Conservation (phyloP, 2,329 filamentous ascomycete genomes). For the Sclerotinia glacialis region DNA sequence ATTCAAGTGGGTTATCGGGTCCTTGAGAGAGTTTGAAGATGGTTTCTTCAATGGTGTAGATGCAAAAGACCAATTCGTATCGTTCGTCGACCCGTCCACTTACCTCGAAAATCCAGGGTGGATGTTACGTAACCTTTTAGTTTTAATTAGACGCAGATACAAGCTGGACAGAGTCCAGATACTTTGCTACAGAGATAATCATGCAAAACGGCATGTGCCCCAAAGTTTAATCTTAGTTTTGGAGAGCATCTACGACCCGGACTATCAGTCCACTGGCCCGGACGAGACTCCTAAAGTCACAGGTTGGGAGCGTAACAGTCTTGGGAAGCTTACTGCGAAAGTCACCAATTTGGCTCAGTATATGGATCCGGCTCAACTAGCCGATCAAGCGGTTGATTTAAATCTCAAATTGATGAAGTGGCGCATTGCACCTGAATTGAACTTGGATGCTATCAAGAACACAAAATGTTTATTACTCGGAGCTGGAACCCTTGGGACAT, state of each 20-base stretch:
- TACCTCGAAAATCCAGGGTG: constrained; percentile 85
- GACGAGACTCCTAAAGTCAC: constrained; percentile 77
- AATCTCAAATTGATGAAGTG: constrained; percentile 99
- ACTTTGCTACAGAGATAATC: constrained; percentile 84
- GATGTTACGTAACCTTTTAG: constrained; percentile 85
- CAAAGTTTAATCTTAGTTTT: constrained; percentile 72
- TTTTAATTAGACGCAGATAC: constrained; percentile 81
- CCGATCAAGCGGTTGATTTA: constrained; percentile 91
- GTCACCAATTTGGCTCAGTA: constrained; percentile 84
- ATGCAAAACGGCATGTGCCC: constrained; percentile 71
- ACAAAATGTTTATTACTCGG: constrained; percentile 89
- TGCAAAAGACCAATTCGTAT: constrained; percentile 74
- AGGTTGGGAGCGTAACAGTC: constrained; percentile 85
- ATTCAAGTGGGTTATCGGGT: constrained; percentile 76
- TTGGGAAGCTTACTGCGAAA: constrained; percentile 73
- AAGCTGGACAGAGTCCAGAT: constrained; percentile 74
- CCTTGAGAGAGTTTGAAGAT: constrained; percentile 73
- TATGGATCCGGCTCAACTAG: constrained; percentile 84
- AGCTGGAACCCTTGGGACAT: constrained; percentile 88
- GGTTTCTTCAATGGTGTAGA: constrained; percentile 78
- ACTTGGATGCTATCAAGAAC: constrained; percentile 84
- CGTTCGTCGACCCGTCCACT: constrained; percentile 90
- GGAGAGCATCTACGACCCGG: constrained; percentile 30
- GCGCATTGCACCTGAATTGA: constrained; percentile 84
- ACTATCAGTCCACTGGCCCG: constrained; percentile 9